Evolutionary conservation across 768 basidiomycete genomes (phyloP), one percentile per base, ranked within the genome.

Genomic region (Russula vinacea): DNA sequence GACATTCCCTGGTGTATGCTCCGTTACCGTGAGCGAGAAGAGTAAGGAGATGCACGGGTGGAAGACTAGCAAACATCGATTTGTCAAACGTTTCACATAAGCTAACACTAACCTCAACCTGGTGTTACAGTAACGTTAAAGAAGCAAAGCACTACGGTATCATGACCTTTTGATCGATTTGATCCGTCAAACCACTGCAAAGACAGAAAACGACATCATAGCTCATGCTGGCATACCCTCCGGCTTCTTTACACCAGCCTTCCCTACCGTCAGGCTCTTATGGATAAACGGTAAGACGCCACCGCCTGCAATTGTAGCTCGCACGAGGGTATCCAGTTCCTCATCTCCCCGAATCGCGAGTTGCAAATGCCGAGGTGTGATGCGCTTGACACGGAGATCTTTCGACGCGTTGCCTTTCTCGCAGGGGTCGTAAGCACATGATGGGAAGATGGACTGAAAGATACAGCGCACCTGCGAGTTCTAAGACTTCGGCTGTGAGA

Each of bases 301-400:
- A 73, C 90, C 90, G 47, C 91, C 90, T 14, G 94, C 92, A 70
- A 97, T 96, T 4, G 95, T 97, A 4, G 94, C 95, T 59, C 88
- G 85, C 33, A 98, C 94, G 64, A 98, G 86, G 19, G 86, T 89
- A 73, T 98, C 95, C n/a, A 98, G 87, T 73, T 98, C 95, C 75
- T 97, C 94, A 75, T 98, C 95, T 39, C 95, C 95, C 65, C 94
- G 89, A 68, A 98, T 98, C 32, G 95, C 95, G 33, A 97, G 85
- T 75, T 97, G 95, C 68, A 98, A 76, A 77, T 98, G 95, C 70
- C 95, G 88, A 19, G 95, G 95, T 0, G 93, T 96, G 74, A 98
- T 95, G 75, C 95, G 92, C 76, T 97, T 98, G 53, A 96, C 94
- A 56, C 90, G 85, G n/a, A 97, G 83, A 78, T 98, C 95, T 73